These are phyloP conservation scores for Afroboletus lepidellus DNA, from an alignment of 1,284 basidiomycete species.

Conservation along the genomic window DNA sequence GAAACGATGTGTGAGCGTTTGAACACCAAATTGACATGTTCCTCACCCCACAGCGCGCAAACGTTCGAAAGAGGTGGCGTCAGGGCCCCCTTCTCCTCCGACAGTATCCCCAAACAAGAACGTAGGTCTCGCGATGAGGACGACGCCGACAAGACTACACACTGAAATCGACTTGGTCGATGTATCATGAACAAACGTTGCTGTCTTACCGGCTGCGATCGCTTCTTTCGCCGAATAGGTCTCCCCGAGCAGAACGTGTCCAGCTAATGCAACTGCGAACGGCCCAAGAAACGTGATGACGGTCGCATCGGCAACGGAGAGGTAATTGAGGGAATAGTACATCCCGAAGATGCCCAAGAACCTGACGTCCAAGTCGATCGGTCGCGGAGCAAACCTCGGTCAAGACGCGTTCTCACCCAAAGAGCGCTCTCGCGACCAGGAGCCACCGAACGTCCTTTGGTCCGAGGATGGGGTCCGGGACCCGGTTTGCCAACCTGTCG, in stretches of 20 bases:
- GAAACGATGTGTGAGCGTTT: not conserved
- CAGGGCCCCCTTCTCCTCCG: constrained; percentile 7
- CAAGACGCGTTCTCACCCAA: constrained; percentile 46
- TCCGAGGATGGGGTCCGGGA: constrained; percentile 66
- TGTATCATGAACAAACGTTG: constrained; percentile 5
- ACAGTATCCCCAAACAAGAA: constrained; percentile 42
- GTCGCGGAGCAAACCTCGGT: not conserved
- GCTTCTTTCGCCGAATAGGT: constrained; percentile 57
- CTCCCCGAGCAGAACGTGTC: constrained; percentile 68
- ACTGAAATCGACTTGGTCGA: constrained; percentile 33
- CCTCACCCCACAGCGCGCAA: constrained; percentile 52
- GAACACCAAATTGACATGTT: not conserved
- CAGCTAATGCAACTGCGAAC: constrained; percentile 65
- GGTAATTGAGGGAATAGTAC: constrained; percentile 69
- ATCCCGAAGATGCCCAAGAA: constrained; percentile 64
- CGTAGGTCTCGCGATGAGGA: constrained; percentile 58
- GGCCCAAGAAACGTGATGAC: constrained; percentile 78
- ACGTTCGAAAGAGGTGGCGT: constrained; percentile 42
- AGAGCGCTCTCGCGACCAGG: constrained; percentile 58
- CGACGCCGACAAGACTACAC: constrained; percentile 57
- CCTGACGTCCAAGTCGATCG: constrained; percentile 27
- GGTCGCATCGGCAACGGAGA: constrained; percentile 73
- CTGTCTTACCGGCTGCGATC: constrained; percentile 56
- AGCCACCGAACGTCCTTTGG: constrained; percentile 64
- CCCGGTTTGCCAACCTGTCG: constrained; percentile 46